These are phyloP conservation scores for Sophora flavescens DNA, from an alignment of 306 rosid species.

Conservation along the genomic window DNA sequence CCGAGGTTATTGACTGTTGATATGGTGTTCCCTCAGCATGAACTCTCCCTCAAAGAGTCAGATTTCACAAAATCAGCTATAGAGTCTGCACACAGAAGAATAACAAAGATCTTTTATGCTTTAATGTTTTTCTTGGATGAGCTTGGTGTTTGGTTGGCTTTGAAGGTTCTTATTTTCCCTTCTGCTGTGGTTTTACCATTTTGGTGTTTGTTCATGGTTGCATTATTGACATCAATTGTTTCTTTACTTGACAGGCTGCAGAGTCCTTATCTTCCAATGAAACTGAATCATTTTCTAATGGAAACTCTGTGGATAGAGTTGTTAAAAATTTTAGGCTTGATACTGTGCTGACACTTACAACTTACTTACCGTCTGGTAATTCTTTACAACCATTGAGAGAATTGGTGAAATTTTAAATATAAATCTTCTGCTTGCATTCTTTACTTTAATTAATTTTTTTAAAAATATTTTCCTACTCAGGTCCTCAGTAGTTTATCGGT, in stretches of 20 bases:
- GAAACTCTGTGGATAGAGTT: slow-evolving; percentile 52
- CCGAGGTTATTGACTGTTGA: slow-evolving; percentile 37
- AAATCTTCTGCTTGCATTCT: too few species aligned
- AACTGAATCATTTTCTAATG: slow-evolving; percentile 57
- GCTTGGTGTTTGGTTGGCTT: slow-evolving; percentile 80
- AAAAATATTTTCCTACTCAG: too few species aligned
- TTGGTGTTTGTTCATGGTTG: slow-evolving; percentile 39
- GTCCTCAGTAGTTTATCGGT: too few species aligned
- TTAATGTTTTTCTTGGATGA: slow-evolving; percentile 68
- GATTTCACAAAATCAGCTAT: slow-evolving; percentile 51
- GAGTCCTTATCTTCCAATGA: slow-evolving; percentile 53
- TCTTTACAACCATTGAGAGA: slow-evolving; percentile 36
- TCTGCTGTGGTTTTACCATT: slow-evolving; percentile 16
- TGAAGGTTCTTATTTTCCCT: slow-evolving; percentile 60
- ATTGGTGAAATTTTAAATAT: not conserved
- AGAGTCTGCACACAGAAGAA: slow-evolving; percentile 56
- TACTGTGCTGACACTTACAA: slow-evolving; percentile 46
- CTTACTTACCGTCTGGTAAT: slow-evolving; percentile 60
- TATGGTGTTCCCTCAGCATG: slow-evolving; percentile 60
- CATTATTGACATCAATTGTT: slow-evolving; percentile 22
- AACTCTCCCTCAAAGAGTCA: slow-evolving; percentile 40
- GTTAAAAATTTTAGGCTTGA: slow-evolving; percentile 60
- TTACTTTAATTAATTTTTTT: too few species aligned
- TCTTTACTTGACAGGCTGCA: slow-evolving; percentile 69
- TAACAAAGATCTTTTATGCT: slow-evolving; percentile 52